Base-by-base conservation (phyloP, 495 filamentous ascomycete genomes). In the Astrocystis sublimbata region DNA sequence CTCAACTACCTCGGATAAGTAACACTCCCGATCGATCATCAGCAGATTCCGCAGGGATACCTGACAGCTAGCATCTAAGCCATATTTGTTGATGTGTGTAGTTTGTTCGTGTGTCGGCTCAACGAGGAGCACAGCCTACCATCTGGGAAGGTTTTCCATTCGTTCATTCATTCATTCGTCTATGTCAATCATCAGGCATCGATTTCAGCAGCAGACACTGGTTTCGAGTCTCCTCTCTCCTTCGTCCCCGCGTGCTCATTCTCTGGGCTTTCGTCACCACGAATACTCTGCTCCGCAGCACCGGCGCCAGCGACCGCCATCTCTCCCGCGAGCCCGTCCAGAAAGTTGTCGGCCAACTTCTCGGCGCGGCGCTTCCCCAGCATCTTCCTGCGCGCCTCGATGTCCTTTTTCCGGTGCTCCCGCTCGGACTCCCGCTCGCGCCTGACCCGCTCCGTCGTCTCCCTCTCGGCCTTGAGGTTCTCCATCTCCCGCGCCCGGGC, bases 401-500 rank as follows among this genome's bases (percentile, higher is more conserved):
- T 81, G 70, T 79, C 77, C 65, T 65, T 61, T 50, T 70, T 60
- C 46, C 77, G 51, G 57, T 57, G 68, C 49, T 58, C 69, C 65
- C 76, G 76, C 69, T 79, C 76, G 70, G 75, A 80, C 67, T 80
- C 80, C 61, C 81, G 76, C 69, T 84, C 86, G 58, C 73, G 69
- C 59, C 88, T 76, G 70, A 80, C 76, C 65, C 74, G 73, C 76
- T 90, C 85, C 57, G 94, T 98, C 69, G 83, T 82, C 61, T 69
- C 66, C 55, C 94, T 76, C 78, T 89, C 86, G 58, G 65, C 73
- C 66, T 83, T 81, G 61, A 98, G 71, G 49, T 79, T 82, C 72
- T 82, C 81, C 92, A 98, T 96, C 82, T 98, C 88, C 72, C 71
- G 70, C 63, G 75, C 74, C 56, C 94, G 77, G 57, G 76, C 76